Evolutionary conservation across 768 basidiomycete genomes (phyloP), one percentile per base, ranked within the genome.

Genomic region (Chalciporus piperatus): DNA sequence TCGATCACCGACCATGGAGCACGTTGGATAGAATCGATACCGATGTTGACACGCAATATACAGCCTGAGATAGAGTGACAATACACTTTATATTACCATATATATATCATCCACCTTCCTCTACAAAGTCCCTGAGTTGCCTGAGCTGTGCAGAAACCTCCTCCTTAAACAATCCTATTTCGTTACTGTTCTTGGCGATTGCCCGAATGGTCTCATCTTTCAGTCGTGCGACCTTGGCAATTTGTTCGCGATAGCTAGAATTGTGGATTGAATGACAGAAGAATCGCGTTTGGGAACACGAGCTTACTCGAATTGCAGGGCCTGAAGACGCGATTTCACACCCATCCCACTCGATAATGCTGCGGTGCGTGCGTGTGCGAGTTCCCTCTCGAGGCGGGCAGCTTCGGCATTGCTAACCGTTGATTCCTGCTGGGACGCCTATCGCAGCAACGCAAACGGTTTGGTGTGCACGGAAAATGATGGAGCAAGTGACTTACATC

Each of bases 121-220:
- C 87, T 4, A 85, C 83, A 62, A 85, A 85, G 50, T 83, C 81
- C 59, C 81, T 79, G 35, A 91, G 72, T 57, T 85, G 79, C 58
- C 79, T 76, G 25, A 92, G 75, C 59, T 84, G 82, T 48, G 79
- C 78, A 39, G 88, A 87, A 12, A 90, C 82, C 52, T 86, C 85
- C 48, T 85, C 81, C 69, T 90, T 90, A 74, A 92, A 91, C 61
- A 82, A 77, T 14, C 83, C 86, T 32, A 91, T 88, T 55, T 92
- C 90, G 55, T 86, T 87, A 60, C 86, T 87, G 66, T 85, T 90
- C 75, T 90, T 92, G 51, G 88, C 80, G 53, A 92, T 89, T 16
- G 85, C 85, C 0, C 87, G 82, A 41, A 89, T 79, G 0, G 87
- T 90, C 59, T 90, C 89, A 48, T 92, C 89, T 57, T 82, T 85